phyloP scores from a whole-genome alignment of 129 eudicot species.

The Pulicaria dysenterica region DNA sequence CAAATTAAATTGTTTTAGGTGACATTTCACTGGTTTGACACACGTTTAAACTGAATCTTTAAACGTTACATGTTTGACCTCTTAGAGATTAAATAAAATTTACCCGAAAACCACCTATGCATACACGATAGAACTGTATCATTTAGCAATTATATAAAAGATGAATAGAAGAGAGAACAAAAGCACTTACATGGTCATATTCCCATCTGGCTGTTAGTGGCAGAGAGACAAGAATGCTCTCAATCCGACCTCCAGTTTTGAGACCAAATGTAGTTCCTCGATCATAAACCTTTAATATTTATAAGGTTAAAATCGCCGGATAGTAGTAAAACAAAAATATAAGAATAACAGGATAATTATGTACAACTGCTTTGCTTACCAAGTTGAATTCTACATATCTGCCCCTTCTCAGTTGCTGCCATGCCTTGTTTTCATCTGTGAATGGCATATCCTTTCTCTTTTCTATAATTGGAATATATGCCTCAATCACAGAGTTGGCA shows the following conservation, averaged over 20 bases:
- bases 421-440: conserved; percentile 79
- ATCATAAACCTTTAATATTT: conserved; percentile 74
- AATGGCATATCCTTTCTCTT: conserved; percentile 88
- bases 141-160: not conserved
- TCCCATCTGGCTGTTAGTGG: conserved; percentile 99
- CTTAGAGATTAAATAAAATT: too few species aligned
- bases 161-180: not conserved
- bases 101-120: too few species aligned
- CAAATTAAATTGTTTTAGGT: too few species aligned
- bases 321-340: not conserved
- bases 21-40: too few species aligned
- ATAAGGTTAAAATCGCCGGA: not conserved
- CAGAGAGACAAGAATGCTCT: conserved; percentile 96
- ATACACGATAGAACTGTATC: too few species aligned
- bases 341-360: too few species aligned
- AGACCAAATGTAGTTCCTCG: conserved; percentile 95
- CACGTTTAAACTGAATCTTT: too few species aligned
- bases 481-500: conserved; percentile 90
- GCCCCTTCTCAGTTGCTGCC: conserved; percentile 96
- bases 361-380: conserved; percentile 34
- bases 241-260: conserved; percentile 97
- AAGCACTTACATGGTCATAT: conserved; percentile 81
- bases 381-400: conserved; percentile 96
- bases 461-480: conserved; percentile 92
- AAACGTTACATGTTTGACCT: too few species aligned